Evolutionary conservation across 2,329 filamentous ascomycete genomes (phyloP).

Genomic region (Orbilia ellipsospora): DNA sequence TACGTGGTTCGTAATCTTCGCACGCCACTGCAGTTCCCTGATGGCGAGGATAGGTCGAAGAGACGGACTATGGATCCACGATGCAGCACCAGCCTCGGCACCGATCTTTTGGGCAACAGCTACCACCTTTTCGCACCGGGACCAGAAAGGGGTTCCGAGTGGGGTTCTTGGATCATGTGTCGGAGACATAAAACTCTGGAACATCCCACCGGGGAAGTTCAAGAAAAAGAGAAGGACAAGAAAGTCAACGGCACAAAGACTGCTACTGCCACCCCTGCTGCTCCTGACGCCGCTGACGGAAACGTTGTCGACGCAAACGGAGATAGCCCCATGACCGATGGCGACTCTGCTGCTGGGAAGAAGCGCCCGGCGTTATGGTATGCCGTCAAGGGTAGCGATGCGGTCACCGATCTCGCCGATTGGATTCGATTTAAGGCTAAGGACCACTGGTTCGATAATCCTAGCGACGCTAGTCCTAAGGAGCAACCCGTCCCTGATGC

Average conservation of each 20-base stretch:
- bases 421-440: constrained; percentile 53
- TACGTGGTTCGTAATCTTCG: constrained; percentile 55
- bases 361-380: constrained; percentile 46
- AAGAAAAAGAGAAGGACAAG: constrained; percentile 25
- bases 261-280: neutral
- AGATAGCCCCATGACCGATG: constrained; percentile 40
- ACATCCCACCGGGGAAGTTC: constrained; percentile 34
- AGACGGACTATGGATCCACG: constrained; percentile 52
- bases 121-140: constrained; percentile 51
- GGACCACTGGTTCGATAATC: constrained; percentile 51
- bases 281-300: constrained; percentile 7
- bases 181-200: constrained; percentile 44
- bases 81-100: constrained; percentile 51
- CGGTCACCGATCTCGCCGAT: constrained; percentile 45
- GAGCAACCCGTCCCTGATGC: constrained; percentile 26
- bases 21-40: constrained; percentile 55
- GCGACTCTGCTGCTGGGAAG: constrained; percentile 8
- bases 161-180: constrained; percentile 54
- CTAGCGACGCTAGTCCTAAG: constrained; percentile 29
- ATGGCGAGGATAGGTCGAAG: constrained; percentile 55
- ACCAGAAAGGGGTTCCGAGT: constrained; percentile 46
- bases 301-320: constrained; percentile 34
- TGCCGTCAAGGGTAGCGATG: constrained; percentile 50
- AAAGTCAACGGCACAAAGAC: constrained; percentile 12
- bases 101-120: constrained; percentile 45